phyloP scores from a whole-genome alignment of 495 filamentous ascomycete genomes.

The Xylaria flabelliformis region DNA sequence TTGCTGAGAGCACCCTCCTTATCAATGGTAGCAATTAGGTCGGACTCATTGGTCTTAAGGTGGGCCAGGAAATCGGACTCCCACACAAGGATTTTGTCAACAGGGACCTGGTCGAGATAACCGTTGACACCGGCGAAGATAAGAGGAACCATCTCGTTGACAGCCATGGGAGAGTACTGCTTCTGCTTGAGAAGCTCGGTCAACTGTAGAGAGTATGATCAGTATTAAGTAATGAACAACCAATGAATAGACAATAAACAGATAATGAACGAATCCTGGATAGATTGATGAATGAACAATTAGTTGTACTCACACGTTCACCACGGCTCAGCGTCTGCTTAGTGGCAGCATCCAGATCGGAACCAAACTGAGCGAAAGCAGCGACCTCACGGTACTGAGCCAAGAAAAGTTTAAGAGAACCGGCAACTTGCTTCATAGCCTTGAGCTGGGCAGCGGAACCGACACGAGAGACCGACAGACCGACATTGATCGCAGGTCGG shows the following conservation, averaged over 20 bases:
- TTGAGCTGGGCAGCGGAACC: slow-evolving; percentile 99
- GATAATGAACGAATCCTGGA: no score
- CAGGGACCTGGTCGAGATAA: slow-evolving; percentile 84
- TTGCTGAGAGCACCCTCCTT: slow-evolving; percentile 97
- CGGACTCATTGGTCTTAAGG: slow-evolving; percentile 86
- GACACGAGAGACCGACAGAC: slow-evolving; percentile 99
- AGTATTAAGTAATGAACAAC: slow-evolving; percentile 34
- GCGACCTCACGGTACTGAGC: slow-evolving; percentile 99
- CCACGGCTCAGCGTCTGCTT: slow-evolving; percentile 99
- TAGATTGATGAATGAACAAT: slow-evolving; percentile 1
- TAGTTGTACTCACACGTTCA: slow-evolving; percentile 77
- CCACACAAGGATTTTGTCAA: slow-evolving; percentile 85
- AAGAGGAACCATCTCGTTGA: slow-evolving; percentile 99
- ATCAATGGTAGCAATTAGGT: slow-evolving; percentile 84
- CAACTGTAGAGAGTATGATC: slow-evolving; percentile 54
- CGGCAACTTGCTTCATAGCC: slow-evolving; percentile 99
- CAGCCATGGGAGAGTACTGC: slow-evolving; percentile 99
- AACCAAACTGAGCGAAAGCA: slow-evolving; percentile 99
- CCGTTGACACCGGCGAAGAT: slow-evolving; percentile 99
- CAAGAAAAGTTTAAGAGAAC: slow-evolving; percentile 99
- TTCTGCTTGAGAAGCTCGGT: slow-evolving; percentile 99
- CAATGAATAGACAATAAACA: not conserved
- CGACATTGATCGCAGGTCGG: slow-evolving; percentile 99
- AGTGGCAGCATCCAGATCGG: slow-evolving; percentile 97
- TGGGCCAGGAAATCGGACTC: slow-evolving; percentile 92